Evolutionary conservation across 176 grass and related monocot genomes (phyloP).

Genomic region (Aechmea fasciata): DNA sequence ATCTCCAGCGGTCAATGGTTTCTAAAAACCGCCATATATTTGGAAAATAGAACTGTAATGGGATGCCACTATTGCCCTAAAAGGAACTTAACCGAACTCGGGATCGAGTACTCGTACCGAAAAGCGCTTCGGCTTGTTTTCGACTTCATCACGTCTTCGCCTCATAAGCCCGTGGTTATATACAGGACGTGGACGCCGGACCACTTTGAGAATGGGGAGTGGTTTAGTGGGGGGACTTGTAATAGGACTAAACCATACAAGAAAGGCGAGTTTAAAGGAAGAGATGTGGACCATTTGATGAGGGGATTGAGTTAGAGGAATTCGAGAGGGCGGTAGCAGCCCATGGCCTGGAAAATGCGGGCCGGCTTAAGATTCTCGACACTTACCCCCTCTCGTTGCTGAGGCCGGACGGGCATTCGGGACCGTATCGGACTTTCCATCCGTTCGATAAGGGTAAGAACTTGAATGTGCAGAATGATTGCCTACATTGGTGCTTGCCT

Average conservation of each 20-base stretch:
- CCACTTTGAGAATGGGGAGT: conserved; percentile 70
- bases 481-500: conserved; percentile 90
- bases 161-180: conserved; percentile 57
- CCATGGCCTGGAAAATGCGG: not conserved
- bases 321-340: conserved; percentile 26
- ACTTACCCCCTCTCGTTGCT: conserved; percentile 59
- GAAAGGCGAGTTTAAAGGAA: conserved; percentile 28
- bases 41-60: conserved; percentile 37
- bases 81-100: conserved; percentile 47
- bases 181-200: conserved; percentile 69
- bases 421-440: conserved; percentile 57
- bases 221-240: conserved; percentile 67
- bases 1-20: conserved; percentile 91
- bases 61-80: conserved; percentile 68
- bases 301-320: conserved; percentile 57
- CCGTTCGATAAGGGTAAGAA: conserved; percentile 34
- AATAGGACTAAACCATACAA: conserved; percentile 58
- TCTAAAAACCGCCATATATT: conserved; percentile 63
- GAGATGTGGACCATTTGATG: conserved; percentile 41
- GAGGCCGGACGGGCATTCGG: conserved; percentile 66
- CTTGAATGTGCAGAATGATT: conserved; percentile 55
- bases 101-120: conserved; percentile 33
- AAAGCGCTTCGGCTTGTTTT: conserved; percentile 36
- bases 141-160: conserved; percentile 37
- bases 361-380: conserved; percentile 52